Percentiles rank a stretch among this genome's conserved stretches.
Conservation (phyloP, 495 filamentous ascomycete genomes). For the Lophium mytilinum region DNA sequence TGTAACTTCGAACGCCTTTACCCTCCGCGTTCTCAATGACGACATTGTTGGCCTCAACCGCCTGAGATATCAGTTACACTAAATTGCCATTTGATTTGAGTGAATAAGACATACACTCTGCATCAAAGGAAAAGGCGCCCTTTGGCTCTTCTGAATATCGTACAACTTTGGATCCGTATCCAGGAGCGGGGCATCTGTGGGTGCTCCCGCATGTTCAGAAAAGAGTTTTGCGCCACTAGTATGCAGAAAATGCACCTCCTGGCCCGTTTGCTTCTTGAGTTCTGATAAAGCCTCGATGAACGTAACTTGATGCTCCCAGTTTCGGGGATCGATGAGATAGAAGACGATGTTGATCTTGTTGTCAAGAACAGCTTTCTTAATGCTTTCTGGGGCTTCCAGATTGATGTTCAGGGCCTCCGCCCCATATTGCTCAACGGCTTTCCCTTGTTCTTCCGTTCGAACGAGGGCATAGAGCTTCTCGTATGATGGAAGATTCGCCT, state of each 20-base stretch:
- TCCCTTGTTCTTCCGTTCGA: constrained; percentile 36
- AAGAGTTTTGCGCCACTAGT: constrained; percentile 37
- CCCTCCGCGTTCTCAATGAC: constrained; percentile 36
- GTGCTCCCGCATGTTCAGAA: constrained; percentile 31
- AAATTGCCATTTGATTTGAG: too few species aligned
- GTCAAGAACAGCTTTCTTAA: constrained; percentile 32
- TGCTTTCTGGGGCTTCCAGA: constrained; percentile 26
- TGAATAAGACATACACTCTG: too few species aligned
- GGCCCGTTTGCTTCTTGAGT: constrained; percentile 35
- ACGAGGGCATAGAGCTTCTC: constrained; percentile 39
- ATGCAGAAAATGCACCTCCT: constrained; percentile 19
- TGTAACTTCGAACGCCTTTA: constrained; percentile 38
- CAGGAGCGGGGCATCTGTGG: constrained; percentile 32
- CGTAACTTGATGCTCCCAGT: constrained; percentile 12
- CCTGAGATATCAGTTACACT: constrained; percentile 21
- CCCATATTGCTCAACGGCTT: constrained; percentile 38
- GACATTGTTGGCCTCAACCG: constrained; percentile 29
- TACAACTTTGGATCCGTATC: constrained; percentile 40
- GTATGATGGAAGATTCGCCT: constrained; percentile 35
- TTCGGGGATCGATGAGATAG: constrained; percentile 34
- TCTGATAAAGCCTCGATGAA: constrained; percentile 40
- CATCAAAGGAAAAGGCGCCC: not conserved
- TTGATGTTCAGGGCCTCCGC: constrained; percentile 36
- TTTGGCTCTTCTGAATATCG: constrained; percentile 31
- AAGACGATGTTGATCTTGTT: constrained; percentile 40